Conservation (phyloP, 2,329 filamentous ascomycete species). For the Aquanectria penicillioides region DNA sequence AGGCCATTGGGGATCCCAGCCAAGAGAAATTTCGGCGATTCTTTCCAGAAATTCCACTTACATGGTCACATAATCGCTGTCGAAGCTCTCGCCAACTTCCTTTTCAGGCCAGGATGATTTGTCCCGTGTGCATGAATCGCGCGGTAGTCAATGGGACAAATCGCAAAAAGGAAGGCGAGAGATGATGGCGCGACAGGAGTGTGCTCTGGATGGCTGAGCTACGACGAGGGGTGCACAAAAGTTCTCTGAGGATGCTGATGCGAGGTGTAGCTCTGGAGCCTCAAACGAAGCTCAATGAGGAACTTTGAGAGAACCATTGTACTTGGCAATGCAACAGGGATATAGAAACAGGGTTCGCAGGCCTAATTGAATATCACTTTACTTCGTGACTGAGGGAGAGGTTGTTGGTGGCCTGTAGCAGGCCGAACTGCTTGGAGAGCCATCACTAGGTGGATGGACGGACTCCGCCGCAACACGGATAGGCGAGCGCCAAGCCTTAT, state of each 20-base stretch:
- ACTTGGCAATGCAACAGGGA: slow-evolving; percentile 27
- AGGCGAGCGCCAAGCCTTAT: neutral
- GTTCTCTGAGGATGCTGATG: slow-evolving; percentile 29
- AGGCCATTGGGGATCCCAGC: neutral
- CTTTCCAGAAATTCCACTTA: slow-evolving; percentile 1
- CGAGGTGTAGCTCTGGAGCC: slow-evolving; percentile 7
- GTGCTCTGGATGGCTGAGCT: slow-evolving; percentile 10
- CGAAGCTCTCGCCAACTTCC: slow-evolving; percentile 36
- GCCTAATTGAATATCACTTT: neutral
- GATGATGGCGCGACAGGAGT: slow-evolving; percentile 16
- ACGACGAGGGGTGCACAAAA: slow-evolving; percentile 30
- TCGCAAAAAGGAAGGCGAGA: slow-evolving; percentile 39
- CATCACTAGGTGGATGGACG: neutral
- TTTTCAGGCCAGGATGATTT: slow-evolving; percentile 27
- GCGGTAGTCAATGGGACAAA: slow-evolving; percentile 18
- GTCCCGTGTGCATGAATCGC: slow-evolving; percentile 16
- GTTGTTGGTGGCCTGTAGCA: neutral
- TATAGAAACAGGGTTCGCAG: neutral
- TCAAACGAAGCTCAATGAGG: slow-evolving; percentile 16
- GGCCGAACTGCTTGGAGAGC: too few relatives aligned
- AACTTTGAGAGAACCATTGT: slow-evolving; percentile 18
- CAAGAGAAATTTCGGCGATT: slow-evolving; percentile 12
- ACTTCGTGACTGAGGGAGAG: neutral
- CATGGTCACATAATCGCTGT: slow-evolving; percentile 23
- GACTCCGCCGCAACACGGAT: neutral